A percentile compares a stretch with the other conserved stretches of the same genome.
Evolutionary conservation across 495 filamentous ascomycete genomes (phyloP).

Genomic region (Xylaria acuta): DNA sequence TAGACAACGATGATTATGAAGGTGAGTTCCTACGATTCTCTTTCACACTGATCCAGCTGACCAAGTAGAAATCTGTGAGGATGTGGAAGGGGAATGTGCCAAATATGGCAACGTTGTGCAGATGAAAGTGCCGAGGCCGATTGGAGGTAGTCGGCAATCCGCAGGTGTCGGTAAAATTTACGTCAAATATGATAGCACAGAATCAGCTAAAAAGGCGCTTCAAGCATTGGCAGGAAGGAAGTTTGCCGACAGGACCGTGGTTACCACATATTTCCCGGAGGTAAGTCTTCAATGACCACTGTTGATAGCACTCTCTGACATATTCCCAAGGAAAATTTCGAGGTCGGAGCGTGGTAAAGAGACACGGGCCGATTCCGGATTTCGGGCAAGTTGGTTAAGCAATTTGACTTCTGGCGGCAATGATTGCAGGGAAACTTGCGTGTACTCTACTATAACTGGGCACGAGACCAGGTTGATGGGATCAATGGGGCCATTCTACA

Average conservation of each 20-base stretch:
- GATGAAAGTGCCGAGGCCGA: constrained; percentile 89
- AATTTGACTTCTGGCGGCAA: constrained; percentile 9
- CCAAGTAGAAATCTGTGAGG: constrained; percentile 84
- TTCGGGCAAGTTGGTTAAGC: constrained; percentile 5
- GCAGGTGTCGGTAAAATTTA: constrained; percentile 97
- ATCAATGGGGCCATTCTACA: constrained; percentile 1
- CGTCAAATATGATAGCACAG: constrained; percentile 84
- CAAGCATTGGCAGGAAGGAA: constrained; percentile 88
- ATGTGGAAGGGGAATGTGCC: constrained; percentile 86
- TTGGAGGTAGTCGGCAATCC: constrained; percentile 77
- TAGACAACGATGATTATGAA: constrained; percentile 93
- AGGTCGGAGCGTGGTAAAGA: constrained; percentile 76
- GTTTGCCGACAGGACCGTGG: constrained; percentile 94
- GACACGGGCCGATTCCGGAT: neutral
- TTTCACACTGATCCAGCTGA: constrained; percentile 33
- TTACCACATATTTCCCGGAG: constrained; percentile 94
- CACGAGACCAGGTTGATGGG: neutral
- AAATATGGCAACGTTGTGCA: constrained; percentile 87
- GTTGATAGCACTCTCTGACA: constrained; percentile 12
- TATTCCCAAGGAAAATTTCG: constrained; percentile 70
- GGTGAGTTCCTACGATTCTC: constrained; percentile 57
- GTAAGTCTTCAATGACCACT: constrained; percentile 51
- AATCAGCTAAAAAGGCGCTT: constrained; percentile 82
- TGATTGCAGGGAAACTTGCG: constrained; percentile 12
- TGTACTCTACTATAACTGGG: constrained; percentile 26